Conservation (phyloP, 768 basidiomycete genomes). For the Mycena sanguinolenta region DNA sequence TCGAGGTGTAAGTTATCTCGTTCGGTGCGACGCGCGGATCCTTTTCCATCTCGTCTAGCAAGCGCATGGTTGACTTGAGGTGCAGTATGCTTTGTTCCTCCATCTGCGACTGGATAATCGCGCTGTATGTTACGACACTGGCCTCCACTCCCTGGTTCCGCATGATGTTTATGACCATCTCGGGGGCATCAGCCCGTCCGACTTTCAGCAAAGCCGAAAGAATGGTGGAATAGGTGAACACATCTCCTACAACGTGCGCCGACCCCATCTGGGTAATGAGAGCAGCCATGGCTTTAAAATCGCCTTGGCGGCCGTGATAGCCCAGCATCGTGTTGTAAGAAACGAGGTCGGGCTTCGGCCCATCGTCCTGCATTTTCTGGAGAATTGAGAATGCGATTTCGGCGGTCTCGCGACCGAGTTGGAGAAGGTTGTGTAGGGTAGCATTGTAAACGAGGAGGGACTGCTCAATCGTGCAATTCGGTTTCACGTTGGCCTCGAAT, state of each 20-base stretch:
- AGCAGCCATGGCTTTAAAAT: constrained; percentile 72
- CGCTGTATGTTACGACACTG: constrained; percentile 81
- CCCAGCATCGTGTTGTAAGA: constrained; percentile 87
- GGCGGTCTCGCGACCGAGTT: constrained; percentile 52
- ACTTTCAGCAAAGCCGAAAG: constrained; percentile 82
- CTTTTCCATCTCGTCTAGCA: constrained; percentile 83
- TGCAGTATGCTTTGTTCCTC: constrained; percentile 65
- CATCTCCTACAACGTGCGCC: constrained; percentile 74
- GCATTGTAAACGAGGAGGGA: constrained; percentile 75
- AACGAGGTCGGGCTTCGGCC: constrained; percentile 77
- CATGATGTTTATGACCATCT: constrained; percentile 81
- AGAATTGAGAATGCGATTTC: constrained; percentile 55
- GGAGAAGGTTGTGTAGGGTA: constrained; percentile 77
- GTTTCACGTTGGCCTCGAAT: constrained; percentile 57
- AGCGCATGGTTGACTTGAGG: constrained; percentile 73
- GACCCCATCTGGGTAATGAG: constrained; percentile 70
- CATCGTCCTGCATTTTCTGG: constrained; percentile 57
- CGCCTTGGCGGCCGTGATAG: constrained; percentile 71
- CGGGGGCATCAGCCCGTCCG: constrained; percentile 75
- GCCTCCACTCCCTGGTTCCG: constrained; percentile 77
- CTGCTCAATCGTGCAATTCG: constrained; percentile 40
- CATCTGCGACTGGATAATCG: constrained; percentile 84
- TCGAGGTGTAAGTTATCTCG: constrained; percentile 85
- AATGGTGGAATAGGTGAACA: constrained; percentile 89
- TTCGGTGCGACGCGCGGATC: constrained; percentile 68